Base-by-base conservation (phyloP, 23 red algal species). In the Pyropia yezoensis region DNA sequence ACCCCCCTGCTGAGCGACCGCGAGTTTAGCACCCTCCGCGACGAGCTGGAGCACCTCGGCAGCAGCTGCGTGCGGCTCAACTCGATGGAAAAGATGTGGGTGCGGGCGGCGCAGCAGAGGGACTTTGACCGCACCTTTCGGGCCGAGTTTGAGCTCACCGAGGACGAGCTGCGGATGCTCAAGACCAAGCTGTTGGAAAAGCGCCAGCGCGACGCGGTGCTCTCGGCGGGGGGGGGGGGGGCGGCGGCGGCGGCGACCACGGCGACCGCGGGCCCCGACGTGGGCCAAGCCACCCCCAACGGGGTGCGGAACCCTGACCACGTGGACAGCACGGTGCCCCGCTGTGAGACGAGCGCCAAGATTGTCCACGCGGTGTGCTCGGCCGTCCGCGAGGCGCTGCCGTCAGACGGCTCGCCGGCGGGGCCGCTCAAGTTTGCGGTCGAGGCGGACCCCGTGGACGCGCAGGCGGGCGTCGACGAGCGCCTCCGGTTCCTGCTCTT, bases 11-110 rank as follows among this genome's bases (percentile, higher is more conserved):
- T 96, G 19, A 79, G 76, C 23, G 90, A 96, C 58, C 51, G 53
- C 39, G 90, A 96, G 65, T 96, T 96, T 39, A 63, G 82, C 51
- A 96, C 90, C 13, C 74, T 96, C 8, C 83, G 90, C 57, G 90
- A 96, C 70, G 90, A 96, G 57, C 49, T 96, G 69, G 82, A 96
- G 30, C 82, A 96, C 59, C 50, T 96, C 25, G 82, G 82, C 16
- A 62, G 33, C 12, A 61, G 66, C 21, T 77, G 79, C 22, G 20
- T 88, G 9, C 75, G 90, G 3, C 70, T 96, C 13, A 68, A 76
- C 65, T 50, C 58, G 51, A 76, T 96, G 76, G 90, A 96, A 56
- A 81, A 88, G 74, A 65, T 96, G 23, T 96, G 90, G 90, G 70
- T 96, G 32, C 82, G 81, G 50, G 90, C 90, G 30, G 65, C 90